Conservation (phyloP, 345 rosid species). For the Schrenkiella parvula region DNA sequence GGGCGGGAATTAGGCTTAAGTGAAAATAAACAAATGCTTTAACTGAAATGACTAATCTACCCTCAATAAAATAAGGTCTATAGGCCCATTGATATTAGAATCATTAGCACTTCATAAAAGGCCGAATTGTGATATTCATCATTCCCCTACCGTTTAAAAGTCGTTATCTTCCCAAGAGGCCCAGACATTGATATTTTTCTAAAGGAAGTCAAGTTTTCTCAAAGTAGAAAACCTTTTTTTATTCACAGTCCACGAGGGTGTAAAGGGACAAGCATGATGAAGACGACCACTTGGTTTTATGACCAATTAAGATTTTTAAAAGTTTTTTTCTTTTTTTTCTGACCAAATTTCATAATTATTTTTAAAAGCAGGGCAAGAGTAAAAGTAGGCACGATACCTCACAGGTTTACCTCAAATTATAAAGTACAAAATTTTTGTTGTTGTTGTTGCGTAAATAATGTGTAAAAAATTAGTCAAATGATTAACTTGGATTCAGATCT, state of each 20-base stretch:
- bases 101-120: neutral
- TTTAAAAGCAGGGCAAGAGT: no score
- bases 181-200: neutral
- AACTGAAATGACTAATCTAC: neutral
- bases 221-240: neutral
- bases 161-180: neutral
- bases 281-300: slow-evolving; percentile 10
- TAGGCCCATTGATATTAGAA: neutral
- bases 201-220: neutral
- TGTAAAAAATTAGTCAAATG: neutral
- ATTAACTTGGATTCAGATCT: neutral
- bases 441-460: neutral
- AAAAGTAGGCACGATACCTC: neutral
- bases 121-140: no score
- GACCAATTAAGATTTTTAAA: neutral
- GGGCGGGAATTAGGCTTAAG: slow-evolving; percentile 18
- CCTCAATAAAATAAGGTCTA: neutral
- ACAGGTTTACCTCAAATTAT: neutral
- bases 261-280: neutral
- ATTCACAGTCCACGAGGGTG: neutral
- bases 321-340: no score
- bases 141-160: no score
- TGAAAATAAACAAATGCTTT: neutral
- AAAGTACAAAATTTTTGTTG: neutral
- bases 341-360: no score